Base-by-base conservation (phyloP, 352 stramenopile species). In the Phytophthora fragariae region DNA sequence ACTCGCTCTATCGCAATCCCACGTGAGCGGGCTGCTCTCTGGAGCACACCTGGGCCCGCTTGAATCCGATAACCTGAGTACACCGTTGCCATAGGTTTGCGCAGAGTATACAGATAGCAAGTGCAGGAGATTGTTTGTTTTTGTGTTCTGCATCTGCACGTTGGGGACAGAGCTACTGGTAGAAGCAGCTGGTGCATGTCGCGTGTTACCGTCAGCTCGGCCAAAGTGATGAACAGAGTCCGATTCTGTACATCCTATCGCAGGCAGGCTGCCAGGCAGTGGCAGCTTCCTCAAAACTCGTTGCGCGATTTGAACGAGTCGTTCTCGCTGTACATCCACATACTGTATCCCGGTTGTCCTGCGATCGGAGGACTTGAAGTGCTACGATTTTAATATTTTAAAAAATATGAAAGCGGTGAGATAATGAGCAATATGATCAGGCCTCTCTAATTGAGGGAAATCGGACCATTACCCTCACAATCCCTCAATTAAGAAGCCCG, bases 221-320 rank as follows among this genome's bases (percentile, higher is more conserved):
- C 35, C 21, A 46, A 59, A 55, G 56, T 19, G 64, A 71, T 71
- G 65, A 71, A 71, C 56, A n/a, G 33, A 46, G 56, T 55, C 57
- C 65, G 47, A 71, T 71, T 71, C 47, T 71, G 65, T 65, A 46
- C 37, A 44, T 5, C 11, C 10, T 6, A 21, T 21, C 19, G 19
- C 19, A 21, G 19, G 19, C 19, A 21, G 19, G 19, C 19, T n/a
- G n/a, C n/a, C n/a, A 21, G 19, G 19, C 19, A 21, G 19, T 21
- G 19, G 19, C 19, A 21, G 19, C 19, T 21, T 21, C 19, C 19
- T 21, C 24, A 27, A 27, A 27, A 27, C 24, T 27, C 24, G 24
- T 1, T 27, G 24, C 24, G 24, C 24, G 24, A 27, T 27, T 27
- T 27, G 24, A 27, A 27, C 2, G 24, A 27, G 24, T 27, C 24